These are phyloP conservation scores for Dendrocalamus sinicus DNA, from an alignment of 176 grass and related monocot species.

Conservation along the genomic window DNA sequence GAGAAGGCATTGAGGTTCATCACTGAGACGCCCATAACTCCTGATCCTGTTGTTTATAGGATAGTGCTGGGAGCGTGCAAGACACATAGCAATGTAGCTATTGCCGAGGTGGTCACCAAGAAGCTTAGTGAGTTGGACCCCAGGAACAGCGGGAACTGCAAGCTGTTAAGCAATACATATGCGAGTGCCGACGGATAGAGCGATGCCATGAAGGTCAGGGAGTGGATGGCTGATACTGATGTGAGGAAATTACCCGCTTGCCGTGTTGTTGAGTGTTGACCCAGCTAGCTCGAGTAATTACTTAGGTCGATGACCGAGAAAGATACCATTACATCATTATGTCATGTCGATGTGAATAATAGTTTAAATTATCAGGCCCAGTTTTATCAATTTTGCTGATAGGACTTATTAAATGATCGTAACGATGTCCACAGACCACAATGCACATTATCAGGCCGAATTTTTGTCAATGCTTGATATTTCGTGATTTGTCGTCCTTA, in stretches of 20 bases:
- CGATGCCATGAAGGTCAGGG: slow-evolving; percentile 46
- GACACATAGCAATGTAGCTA: slow-evolving; percentile 41
- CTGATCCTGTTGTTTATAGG: slow-evolving; percentile 57
- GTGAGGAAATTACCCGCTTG: slow-evolving; percentile 54
- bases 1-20: slow-evolving; percentile 50
- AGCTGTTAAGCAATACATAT: slow-evolving; percentile 51
- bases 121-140: slow-evolving; percentile 51
- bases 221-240: slow-evolving; percentile 32
- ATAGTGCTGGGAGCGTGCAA: slow-evolving; percentile 58
- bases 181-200: slow-evolving; percentile 50
- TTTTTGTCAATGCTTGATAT: neutral
- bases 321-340: neutral
- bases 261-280: slow-evolving; percentile 37
- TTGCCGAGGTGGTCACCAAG: slow-evolving; percentile 48
- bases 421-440: neutral
- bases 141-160: slow-evolving; percentile 48
- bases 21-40: slow-evolving; percentile 41
- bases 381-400: neutral
- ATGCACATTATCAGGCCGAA: neutral
- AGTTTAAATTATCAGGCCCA: neutral
- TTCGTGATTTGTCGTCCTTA: neutral
- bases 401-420: neutral
- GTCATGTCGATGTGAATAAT: neutral
- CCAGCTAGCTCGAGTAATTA: neutral
- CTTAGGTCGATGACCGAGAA: neutral